phyloP scores from a whole-genome alignment of 1,284 basidiomycete species.

The Cryptococcus amylolentus region DNA sequence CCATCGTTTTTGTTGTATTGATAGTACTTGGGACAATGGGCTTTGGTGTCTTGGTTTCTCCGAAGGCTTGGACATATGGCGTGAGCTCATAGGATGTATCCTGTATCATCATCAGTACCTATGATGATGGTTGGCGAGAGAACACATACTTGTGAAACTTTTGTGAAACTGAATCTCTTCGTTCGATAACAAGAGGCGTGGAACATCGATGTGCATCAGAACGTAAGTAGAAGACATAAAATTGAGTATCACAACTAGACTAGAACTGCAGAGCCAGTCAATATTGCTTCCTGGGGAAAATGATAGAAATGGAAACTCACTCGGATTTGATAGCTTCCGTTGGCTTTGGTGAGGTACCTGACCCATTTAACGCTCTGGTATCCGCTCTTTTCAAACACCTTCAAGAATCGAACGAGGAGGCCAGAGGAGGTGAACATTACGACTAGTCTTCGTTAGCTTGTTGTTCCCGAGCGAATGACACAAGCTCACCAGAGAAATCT shows the following conservation, averaged over 20 bases:
- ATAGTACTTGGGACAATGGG: too few species aligned
- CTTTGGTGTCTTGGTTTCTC: too few species aligned
- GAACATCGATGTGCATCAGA: too few species aligned
- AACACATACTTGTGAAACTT: too few species aligned
- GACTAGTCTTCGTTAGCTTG: constrained; percentile 58
- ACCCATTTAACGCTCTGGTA: constrained; percentile 95
- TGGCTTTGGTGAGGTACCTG: constrained; percentile 50
- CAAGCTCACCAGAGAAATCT: constrained; percentile 63
- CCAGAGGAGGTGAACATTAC: constrained; percentile 98
- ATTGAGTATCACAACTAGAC: neutral
- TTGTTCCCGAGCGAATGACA: neutral
- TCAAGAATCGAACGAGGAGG: constrained; percentile 91
- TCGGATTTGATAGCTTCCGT: constrained; percentile 45
- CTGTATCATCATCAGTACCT: too few species aligned
- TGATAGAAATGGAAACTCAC: constrained; percentile 19
- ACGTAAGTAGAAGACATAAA: too few species aligned
- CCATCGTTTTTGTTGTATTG: too few species aligned
- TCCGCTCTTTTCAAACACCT: constrained; percentile 94
- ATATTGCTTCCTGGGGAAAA: neutral
- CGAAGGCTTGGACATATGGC: too few species aligned
- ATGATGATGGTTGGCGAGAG: too few species aligned
- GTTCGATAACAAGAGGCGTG: too few species aligned
- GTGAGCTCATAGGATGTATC: too few species aligned
- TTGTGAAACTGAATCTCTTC: too few species aligned
- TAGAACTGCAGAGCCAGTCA: neutral